Evolutionary conservation across 306 rosid genomes (phyloP), one percentile per base, ranked within the genome.

Genomic region (Prunus kanzakura): DNA sequence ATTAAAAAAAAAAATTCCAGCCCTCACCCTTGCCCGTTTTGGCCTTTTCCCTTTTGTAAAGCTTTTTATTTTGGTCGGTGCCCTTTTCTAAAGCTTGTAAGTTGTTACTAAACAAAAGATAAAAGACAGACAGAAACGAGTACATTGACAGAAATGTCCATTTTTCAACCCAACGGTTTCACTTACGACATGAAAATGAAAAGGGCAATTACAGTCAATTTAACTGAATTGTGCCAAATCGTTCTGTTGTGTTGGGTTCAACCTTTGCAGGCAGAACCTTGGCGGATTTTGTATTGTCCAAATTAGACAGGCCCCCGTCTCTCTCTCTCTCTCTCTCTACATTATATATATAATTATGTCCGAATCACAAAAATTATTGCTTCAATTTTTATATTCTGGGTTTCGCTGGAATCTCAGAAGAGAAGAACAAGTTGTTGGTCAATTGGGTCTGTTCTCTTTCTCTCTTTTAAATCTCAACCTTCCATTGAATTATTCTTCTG

Each of bases 161-260:
- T 25, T 0, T 10, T 0, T 0, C 0, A 22, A 12, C 4, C 35
- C 25, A 32, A 1, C 11, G 5, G 25, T 5, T 4, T 22, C n/a
- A 7, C 11, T 8, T 0, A 2, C 15, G 1, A 30, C 29, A 8
- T 16, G 46, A 45, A 13, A 27, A 11, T 38, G 27, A n/a, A 2
- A 71, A 61, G 84, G 73, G 73, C 32, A 85, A 41, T 57, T 16
- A 52, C 55, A 11, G 84, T 85, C 86, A 75, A 70, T 75, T 79
- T 52, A 76, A 75, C 79, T 7, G 64, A 67, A 76, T 4, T n/a
- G 58, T 30, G 49, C 23, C 27, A 30, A 20, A 32, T 9, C 55
- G 23, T 54, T 20, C 30, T 10, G 78, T 58, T 64, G 12, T 12
- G 4, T 62, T 62, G 1, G 41, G 74, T 79, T 69, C 64, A 49